Base-by-base conservation (phyloP, 2,329 filamentous ascomycete genomes). In the Pseudopithomyces maydicus region DNA sequence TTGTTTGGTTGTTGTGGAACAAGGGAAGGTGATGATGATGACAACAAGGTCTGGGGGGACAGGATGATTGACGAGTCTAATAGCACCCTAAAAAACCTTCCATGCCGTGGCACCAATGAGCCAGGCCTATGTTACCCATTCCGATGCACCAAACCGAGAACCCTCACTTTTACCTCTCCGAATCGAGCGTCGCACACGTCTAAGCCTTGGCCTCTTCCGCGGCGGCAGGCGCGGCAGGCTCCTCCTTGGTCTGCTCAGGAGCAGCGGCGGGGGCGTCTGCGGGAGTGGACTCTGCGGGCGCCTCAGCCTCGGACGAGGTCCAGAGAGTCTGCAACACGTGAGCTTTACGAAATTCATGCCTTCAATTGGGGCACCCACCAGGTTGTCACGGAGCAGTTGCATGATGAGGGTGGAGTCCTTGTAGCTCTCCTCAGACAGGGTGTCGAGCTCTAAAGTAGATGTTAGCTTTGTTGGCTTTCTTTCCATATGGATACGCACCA, bases 381-480 rank as follows among this genome's bases (percentile, higher is more conserved):
- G 79, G 87, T 97, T 97, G 84, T 97, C 93, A 78, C 93, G 90
- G 77, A 97, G 89, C 63, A 97, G 90, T 85, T 97, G 93, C 93
- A 97, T 97, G 83, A 97, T 97, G 74, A 97, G 88, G 64, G 93
- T 97, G 45, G 92, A 96, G 84, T 97, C 93, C 88, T 96, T 96
- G 90, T 97, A 97, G 87, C 91, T 96, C 86, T 97, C 93, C 88
- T 97, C 93, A 79, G 91, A 96, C 69, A 97, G 85, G 69, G 93
- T 97, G 80, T 97, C 93, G 69, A 97, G 91, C 85, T 97, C 92
- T 92, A 75, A 19, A 47, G 42, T 49, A 2, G 53, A 63, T 68
- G 63, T 67, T 58, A 69, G 65, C 44, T 14, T 8, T 17, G 50
- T 57, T 60, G 26, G 26, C 22, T 44, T 23, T 35, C 15, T 41